A percentile compares a stretch with the other conserved stretches of the same genome.
phyloP scores from a whole-genome alignment of 1,284 basidiomycete species.

The Ustilago nuda region DNA sequence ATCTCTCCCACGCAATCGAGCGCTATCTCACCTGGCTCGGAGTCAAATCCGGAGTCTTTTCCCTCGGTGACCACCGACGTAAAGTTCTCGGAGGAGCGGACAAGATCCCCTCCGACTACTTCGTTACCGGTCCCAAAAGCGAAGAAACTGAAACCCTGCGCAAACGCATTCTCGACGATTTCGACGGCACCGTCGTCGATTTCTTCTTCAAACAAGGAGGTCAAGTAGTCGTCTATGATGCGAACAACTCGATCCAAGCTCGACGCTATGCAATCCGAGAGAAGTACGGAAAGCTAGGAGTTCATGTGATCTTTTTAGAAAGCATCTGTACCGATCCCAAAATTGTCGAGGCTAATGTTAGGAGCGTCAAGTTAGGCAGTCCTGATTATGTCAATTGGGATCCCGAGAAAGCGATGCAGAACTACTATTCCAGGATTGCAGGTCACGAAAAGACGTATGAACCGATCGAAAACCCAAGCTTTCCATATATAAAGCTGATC shows the following conservation, averaged over 20 bases:
- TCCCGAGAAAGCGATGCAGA: constrained; percentile 86
- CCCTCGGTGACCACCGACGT: constrained; percentile 91
- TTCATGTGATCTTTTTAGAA: constrained; percentile 87
- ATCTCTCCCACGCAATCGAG: constrained; percentile 93
- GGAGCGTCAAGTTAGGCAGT: constrained; percentile 96
- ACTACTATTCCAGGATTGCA: constrained; percentile 89
- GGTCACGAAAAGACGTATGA: constrained; percentile 91
- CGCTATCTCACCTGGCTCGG: constrained; percentile 98
- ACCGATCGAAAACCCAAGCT: constrained; percentile 79
- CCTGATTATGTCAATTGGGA: constrained; percentile 89
- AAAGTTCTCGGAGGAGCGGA: constrained; percentile 88
- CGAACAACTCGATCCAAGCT: constrained; percentile 88
- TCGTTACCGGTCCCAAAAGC: constrained; percentile 73
- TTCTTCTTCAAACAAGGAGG: constrained; percentile 83
- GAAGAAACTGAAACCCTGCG: constrained; percentile 82
- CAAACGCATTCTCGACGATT: constrained; percentile 79
- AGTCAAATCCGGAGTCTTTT: constrained; percentile 93
- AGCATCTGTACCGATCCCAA: constrained; percentile 76
- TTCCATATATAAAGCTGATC: constrained; percentile 92
- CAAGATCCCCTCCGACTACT: constrained; percentile 90
- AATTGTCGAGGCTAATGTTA: constrained; percentile 92
- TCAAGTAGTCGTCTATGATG: constrained; percentile 98
- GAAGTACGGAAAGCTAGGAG: constrained; percentile 81
- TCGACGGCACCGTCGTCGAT: constrained; percentile 88
- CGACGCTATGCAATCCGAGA: constrained; percentile 80